Percentiles rank a stretch among this genome's conserved stretches.
Conservation (phyloP, 2,329 filamentous ascomycete genomes). For the Beauveria sp. region DNA sequence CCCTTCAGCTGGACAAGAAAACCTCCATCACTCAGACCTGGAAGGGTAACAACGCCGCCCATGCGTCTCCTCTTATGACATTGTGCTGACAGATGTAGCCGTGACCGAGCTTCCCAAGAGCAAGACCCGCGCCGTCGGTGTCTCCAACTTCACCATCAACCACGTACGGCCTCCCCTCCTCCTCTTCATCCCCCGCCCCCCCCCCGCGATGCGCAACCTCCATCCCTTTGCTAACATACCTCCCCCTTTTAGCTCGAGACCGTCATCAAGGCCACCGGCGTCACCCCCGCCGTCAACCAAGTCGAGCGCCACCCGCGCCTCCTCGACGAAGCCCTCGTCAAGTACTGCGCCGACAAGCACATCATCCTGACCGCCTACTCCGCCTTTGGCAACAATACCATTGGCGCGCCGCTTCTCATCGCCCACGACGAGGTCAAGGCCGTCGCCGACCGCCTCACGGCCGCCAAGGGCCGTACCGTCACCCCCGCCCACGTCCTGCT, state of each 20-base stretch:
- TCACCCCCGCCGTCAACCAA: constrained; percentile 57
- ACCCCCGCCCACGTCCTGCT: constrained; percentile 41
- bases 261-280: constrained; percentile 49
- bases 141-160: constrained; percentile 65
- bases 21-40: constrained; percentile 37
- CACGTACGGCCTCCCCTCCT: constrained; percentile 21
- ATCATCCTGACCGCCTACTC: constrained; percentile 64
- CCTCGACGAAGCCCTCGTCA: constrained; percentile 47
- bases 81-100: constrained; percentile 19
- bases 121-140: constrained; percentile 60
- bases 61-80: too few species aligned
- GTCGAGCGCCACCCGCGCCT: constrained; percentile 61
- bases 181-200: too few species aligned
- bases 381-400: constrained; percentile 40
- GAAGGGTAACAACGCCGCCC: constrained; percentile 24
- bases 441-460: constrained; percentile 41
- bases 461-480: constrained; percentile 28
- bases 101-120: constrained; percentile 50
- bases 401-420: constrained; percentile 43
- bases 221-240: neutral
- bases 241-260: constrained; percentile 34
- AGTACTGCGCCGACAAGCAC: constrained; percentile 53
- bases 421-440: constrained; percentile 49
- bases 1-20: constrained; percentile 35
- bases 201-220: too few species aligned